Evolutionary conservation across 768 basidiomycete species (phyloP), one percentile per base, ranked within the genome.

Genomic region (Galerina marginata): DNA sequence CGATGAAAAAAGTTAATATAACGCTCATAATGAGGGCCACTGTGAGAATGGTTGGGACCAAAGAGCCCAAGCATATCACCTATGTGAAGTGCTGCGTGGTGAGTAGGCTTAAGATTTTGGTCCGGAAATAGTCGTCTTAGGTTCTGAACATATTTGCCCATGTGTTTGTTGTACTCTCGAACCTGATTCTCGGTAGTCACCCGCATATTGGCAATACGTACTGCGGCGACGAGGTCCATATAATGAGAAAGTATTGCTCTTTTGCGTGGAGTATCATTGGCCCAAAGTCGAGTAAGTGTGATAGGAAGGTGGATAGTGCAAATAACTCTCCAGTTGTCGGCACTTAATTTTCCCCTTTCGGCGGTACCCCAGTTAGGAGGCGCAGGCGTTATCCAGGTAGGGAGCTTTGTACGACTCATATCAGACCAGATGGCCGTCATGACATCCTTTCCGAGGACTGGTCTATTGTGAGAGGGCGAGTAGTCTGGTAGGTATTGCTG

Each of bases 341-440:
- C 73, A 39, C 65, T 75, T 4, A n/a, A n/a, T n/a, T n/a, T n/a
- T n/a, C n/a, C n/a, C n/a, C n/a, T n/a, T n/a, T n/a, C n/a, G n/a
- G n/a, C 42, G 2, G 72, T 74, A 0, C 75, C 75, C 70, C 75
- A 74, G 42, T 74, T 67, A 1, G n/a, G 51, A 3, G 78, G 77
- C 0, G 69, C 73, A 6, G 54, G 55, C 0, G 58, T 63, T 6
- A 78, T 61, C 75, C 77, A 78, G 0, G 63, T 65, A 0, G 74
- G 77, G 2, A 75, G 63, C 23, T 48, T 47, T 0, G 72, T 75
- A 4, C 37, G 54, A 6, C 39, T 37, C 71, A 75, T 77, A 63
- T 76, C 73, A 5, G n/a, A 33, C 67, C 73, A 73, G 6, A 76
- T 44, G 0, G 52, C 62, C 5, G 54, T 50, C 70, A 77, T 70